phyloP scores from a whole-genome alignment of 345 rosid species.

The Eucalyptus sp. region DNA sequence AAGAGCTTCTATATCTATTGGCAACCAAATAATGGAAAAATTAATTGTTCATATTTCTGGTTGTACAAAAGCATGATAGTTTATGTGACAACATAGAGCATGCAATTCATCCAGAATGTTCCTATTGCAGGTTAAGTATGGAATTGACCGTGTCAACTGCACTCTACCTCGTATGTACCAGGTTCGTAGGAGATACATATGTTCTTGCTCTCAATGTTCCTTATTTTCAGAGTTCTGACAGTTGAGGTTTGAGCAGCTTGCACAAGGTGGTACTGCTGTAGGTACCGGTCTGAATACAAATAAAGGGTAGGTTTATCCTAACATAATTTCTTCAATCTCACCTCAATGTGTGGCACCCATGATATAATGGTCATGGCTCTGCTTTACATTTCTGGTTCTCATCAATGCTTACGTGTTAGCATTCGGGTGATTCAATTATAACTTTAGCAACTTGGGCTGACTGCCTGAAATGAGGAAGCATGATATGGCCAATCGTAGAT shows the following conservation, averaged over 20 bases:
- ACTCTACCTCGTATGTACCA: constrained; percentile 84
- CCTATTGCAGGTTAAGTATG: constrained; percentile 64
- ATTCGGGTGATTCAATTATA: not conserved
- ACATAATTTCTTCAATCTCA: not conserved
- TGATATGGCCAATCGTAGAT: not conserved
- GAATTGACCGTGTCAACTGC: constrained; percentile 60
- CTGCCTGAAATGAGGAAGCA: not conserved
- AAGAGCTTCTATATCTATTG: not conserved
- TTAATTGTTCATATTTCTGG: not conserved
- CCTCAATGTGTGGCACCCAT: not conserved
- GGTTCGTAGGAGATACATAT: constrained; percentile 27
- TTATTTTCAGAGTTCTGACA: constrained; percentile 15
- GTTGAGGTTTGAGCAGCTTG: constrained; percentile 55
- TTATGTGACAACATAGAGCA: not conserved
- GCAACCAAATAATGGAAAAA: not conserved
- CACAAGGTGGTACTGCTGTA: constrained; percentile 99
- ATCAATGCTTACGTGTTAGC: not conserved
- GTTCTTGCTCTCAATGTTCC: not conserved
- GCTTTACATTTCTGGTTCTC: not conserved
- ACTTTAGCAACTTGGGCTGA: not conserved
- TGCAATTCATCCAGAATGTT: not conserved
- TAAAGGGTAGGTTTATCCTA: constrained; percentile 58
- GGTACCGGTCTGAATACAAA: constrained; percentile 97
- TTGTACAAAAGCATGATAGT: not conserved
- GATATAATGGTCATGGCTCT: not conserved